Conservation (phyloP, 75 land plant genomes). For the Picea sitchensis region DNA sequence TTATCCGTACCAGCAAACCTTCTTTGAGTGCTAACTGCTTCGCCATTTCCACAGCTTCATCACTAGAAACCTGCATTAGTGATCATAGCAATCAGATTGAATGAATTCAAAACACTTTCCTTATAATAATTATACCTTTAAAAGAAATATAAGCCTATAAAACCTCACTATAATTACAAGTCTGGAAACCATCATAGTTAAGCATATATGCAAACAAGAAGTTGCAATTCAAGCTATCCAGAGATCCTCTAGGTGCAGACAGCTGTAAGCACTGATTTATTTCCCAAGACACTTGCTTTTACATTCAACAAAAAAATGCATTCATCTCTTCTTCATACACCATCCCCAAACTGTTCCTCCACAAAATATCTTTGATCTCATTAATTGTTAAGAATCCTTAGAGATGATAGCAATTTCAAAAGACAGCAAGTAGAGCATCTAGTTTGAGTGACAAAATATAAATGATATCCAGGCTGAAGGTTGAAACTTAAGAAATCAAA, state of each 20-base stretch:
- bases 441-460: background rate
- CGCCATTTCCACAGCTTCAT: slow-evolving; percentile 51
- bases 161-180: background rate
- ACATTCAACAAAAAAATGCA: background rate
- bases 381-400: background rate
- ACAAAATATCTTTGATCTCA: background rate
- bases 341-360: background rate
- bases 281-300: background rate
- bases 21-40: slow-evolving; percentile 43
- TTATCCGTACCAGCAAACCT: slow-evolving; percentile 50
- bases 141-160: background rate
- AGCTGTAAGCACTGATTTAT: background rate
- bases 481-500: too few species aligned
- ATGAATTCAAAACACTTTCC: background rate
- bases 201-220: background rate
- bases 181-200: background rate
- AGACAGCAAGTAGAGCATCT: background rate
- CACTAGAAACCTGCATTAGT: slow-evolving; percentile 32
- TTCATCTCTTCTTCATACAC: background rate
- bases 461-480: too few species aligned
- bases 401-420: background rate
- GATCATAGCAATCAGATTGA: background rate
- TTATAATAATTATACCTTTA: background rate
- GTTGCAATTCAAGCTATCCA: background rate
- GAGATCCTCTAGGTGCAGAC: background rate